Evolutionary conservation across 495 filamentous ascomycete species (phyloP), one percentile per base, ranked within the genome.

Genomic region (Penicillium desertorum): DNA sequence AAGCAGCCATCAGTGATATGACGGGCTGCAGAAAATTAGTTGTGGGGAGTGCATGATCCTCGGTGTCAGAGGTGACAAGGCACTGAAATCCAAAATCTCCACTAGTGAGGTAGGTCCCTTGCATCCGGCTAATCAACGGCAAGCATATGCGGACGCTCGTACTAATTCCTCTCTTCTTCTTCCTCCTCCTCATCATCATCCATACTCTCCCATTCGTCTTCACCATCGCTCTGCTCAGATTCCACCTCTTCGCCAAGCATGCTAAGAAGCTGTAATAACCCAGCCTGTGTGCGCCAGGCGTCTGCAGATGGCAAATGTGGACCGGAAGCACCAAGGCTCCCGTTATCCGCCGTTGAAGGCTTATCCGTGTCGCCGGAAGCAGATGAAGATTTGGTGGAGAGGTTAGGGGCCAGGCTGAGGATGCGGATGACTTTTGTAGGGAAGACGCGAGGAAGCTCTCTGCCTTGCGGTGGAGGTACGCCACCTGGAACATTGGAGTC

Each of bases 371-470:
- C 54, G 0, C 45, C 32, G 34, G 56, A 47, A 22, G 51, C 46
- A 10, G 43, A 37, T 16, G 34, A 30, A 12, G 52, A 41, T 36
- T 54, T 51, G 27, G 41, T 23, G 4, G 59, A 51, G 2, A 63
- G 43, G 4, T 66, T 61, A 30, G 73, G 73, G 2, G 67, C 66
- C n/a, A 76, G 42, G 51, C 63, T 73, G 51, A 76, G 45, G 14
- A 73, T 67, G 2, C 73, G 73, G 22, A 76, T 71, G 3, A 66
- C 61, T 53, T 74, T 76, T 25, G 67, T 72, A 0, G 71, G 68
- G 45, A 76, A 73, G 29, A 76, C 71, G 9, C 73, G 71, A 10
- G 61, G 54, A n/a, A 56, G 61, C 25, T 64, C 64, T 51, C 64
- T 56, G 16, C 62, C 50, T 22, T 56, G 54, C 16, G 45, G 62